phyloP scores from a whole-genome alignment of 352 stramenopile genomes.

The Pythium oligandrum region DNA sequence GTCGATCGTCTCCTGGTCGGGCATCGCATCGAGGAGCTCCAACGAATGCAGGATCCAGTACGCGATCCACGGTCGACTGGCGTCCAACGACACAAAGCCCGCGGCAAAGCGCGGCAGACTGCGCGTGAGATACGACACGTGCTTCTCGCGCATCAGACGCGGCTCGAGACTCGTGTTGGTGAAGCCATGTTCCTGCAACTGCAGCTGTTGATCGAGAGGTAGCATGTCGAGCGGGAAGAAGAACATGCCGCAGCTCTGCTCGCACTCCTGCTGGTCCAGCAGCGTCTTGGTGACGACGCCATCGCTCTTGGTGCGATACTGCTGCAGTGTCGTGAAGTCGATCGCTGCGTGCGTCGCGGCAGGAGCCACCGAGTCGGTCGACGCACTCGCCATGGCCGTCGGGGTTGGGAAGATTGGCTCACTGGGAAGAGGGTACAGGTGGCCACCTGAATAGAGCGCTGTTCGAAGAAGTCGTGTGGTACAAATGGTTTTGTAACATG shows the following conservation, averaged over 20 bases:
- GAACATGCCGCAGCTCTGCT: conserved; percentile 89
- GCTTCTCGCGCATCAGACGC: conserved; percentile 80
- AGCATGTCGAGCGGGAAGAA: conserved; percentile 87
- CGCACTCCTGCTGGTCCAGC: conserved; percentile 80
- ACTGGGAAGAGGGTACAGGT: too few relatives aligned
- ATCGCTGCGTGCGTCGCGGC: conserved; percentile 1
- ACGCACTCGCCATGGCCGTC: too few relatives aligned
- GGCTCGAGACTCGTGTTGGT: conserved; percentile 63
- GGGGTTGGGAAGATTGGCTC: too few relatives aligned
- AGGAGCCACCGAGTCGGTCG: too few relatives aligned
- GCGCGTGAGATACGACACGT: conserved; percentile 70
- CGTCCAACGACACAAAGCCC: conserved; percentile 91
- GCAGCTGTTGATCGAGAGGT: conserved; percentile 61
- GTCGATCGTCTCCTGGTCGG: conserved; percentile 26
- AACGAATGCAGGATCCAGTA: conserved; percentile 97
- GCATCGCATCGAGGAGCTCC: conserved; percentile 89
- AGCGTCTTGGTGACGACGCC: conserved; percentile 48
- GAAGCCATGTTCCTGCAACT: conserved; percentile 84
- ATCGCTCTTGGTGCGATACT: conserved; percentile 51
- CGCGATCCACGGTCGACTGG: conserved; percentile 95
- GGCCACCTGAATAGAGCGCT: too few relatives aligned
- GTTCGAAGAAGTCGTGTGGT: too few relatives aligned
- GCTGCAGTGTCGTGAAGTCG: conserved; percentile 25
- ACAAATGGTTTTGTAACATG: too few relatives aligned
- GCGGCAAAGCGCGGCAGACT: conserved; percentile 62